A percentile compares a stretch with the other conserved stretches of the same genome.
Evolutionary conservation across 176 grass and related monocot genomes (phyloP).

Genomic region (Puya raimondii): DNA sequence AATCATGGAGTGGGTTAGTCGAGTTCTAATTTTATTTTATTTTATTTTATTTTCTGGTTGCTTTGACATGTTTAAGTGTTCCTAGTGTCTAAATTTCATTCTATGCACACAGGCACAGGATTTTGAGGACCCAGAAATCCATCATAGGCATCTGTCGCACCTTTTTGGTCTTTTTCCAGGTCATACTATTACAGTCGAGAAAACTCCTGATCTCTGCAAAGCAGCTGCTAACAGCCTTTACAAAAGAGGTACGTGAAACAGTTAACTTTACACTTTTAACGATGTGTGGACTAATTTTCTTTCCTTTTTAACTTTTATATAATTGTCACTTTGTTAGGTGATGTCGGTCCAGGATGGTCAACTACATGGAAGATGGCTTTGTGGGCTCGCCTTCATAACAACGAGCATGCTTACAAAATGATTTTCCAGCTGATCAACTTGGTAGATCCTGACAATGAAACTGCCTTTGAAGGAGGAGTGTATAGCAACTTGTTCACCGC

Average conservation of each 20-base stretch:
- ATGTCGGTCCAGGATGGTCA: constrained; percentile 84
- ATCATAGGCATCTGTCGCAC: constrained; percentile 82
- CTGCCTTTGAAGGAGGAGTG: constrained; percentile 67
- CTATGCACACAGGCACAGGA: constrained; percentile 42
- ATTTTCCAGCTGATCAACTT: constrained; percentile 68
- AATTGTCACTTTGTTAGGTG: constrained; percentile 37
- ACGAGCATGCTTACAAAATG: constrained; percentile 82
- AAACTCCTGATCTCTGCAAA: constrained; percentile 80
- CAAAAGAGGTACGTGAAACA: constrained; percentile 55
- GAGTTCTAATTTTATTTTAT: constrained; percentile 2
- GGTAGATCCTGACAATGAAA: constrained; percentile 65
- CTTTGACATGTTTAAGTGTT: neutral
- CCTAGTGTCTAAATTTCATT: neutral
- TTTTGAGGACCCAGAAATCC: constrained; percentile 78
- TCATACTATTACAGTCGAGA: constrained; percentile 59
- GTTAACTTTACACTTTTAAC: neutral
- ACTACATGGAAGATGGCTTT: constrained; percentile 96
- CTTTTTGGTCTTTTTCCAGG: constrained; percentile 93
- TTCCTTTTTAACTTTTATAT: neutral
- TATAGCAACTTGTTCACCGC: constrained; percentile 95
- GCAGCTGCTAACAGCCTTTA: constrained; percentile 70
- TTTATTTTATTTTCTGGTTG: constrained; percentile 6
- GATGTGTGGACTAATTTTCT: neutral
- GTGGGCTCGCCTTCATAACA: constrained; percentile 73
- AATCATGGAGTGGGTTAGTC: constrained; percentile 88